Conservation (phyloP, 2,329 filamentous ascomycete species). For the Calonectria leucothoes region DNA sequence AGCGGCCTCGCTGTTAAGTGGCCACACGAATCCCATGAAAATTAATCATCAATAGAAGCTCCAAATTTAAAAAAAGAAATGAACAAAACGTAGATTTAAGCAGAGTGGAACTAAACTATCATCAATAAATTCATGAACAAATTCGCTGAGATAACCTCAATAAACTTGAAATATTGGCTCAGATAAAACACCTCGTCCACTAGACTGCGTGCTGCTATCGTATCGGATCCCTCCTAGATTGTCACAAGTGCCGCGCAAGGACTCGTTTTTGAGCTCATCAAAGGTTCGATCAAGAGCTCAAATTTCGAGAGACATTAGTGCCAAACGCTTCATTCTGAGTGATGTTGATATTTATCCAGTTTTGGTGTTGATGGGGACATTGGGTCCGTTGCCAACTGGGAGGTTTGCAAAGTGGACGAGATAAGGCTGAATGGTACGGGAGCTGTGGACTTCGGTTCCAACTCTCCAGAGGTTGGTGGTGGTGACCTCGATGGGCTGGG, state of each 20-base stretch:
- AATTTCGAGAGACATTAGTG: background rate
- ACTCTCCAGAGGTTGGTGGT: background rate
- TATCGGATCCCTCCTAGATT: background rate
- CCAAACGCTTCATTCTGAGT: no score
- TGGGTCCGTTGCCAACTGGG: background rate
- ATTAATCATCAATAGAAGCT: background rate
- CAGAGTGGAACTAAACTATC: background rate
- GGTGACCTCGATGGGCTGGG: background rate
- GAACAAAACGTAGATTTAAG: background rate
- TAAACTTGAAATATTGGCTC: background rate
- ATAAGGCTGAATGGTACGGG: background rate
- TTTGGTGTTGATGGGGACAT: background rate
- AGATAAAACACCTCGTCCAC: background rate
- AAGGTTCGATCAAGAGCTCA: background rate
- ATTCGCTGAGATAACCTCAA: rapidly evolving
- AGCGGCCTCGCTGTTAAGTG: no score
- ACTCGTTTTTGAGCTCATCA: background rate
- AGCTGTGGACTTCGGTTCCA: background rate
- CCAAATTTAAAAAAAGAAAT: background rate
- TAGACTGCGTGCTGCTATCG: no score
- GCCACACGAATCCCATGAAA: background rate
- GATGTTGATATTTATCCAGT: background rate
- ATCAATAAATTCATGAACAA: background rate
- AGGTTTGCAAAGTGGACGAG: background rate
- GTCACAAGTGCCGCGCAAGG: no score